Evolutionary conservation across 2,329 filamentous ascomycete species (phyloP).

Genomic region (Pyrenochaeta sp.): DNA sequence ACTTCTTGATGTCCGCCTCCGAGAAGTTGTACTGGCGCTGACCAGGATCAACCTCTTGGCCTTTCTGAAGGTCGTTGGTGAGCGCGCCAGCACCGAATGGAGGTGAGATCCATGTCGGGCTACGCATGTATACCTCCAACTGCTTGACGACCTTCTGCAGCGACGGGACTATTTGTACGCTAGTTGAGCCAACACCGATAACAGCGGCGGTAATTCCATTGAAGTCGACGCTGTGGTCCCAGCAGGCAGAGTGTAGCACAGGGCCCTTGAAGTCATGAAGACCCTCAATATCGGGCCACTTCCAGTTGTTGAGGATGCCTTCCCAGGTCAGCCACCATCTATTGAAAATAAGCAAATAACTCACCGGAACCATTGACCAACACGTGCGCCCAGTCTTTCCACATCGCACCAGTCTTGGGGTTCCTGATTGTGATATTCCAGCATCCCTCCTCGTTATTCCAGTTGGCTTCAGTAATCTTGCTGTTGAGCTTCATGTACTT

Average conservation of each 20-base stretch:
- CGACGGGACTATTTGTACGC: conserved; percentile 48
- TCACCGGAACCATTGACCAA: conserved; percentile 56
- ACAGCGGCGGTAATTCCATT: conserved; percentile 40
- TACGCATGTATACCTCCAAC: conserved; percentile 49
- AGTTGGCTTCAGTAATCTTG: conserved; percentile 54
- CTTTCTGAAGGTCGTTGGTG: conserved; percentile 43
- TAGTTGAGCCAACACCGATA: conserved; percentile 46
- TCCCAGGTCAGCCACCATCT: conserved; percentile 48
- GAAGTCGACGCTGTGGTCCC: conserved; percentile 52
- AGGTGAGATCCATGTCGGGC: conserved; percentile 52
- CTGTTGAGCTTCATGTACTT: conserved; percentile 59
- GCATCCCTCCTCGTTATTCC: conserved; percentile 53
- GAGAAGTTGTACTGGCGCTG: conserved; percentile 56
- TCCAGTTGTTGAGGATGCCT: conserved; percentile 56
- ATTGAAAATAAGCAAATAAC: background rate
- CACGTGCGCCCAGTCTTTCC: conserved; percentile 50
- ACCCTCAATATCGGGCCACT: conserved; percentile 55
- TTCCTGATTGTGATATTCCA: conserved; percentile 53
- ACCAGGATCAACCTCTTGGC: conserved; percentile 50
- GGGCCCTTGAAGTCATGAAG: conserved; percentile 54
- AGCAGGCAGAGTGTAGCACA: conserved; percentile 55
- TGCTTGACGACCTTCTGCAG: conserved; percentile 50
- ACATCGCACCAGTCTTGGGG: conserved; percentile 40
- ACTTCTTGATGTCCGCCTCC: conserved; percentile 65
- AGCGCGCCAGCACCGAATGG: conserved; percentile 49